Percentiles rank a stretch among this genome's conserved stretches.
phyloP scores from a whole-genome alignment of 2,329 filamentous ascomycete species.

The Chaetomium strumarium region DNA sequence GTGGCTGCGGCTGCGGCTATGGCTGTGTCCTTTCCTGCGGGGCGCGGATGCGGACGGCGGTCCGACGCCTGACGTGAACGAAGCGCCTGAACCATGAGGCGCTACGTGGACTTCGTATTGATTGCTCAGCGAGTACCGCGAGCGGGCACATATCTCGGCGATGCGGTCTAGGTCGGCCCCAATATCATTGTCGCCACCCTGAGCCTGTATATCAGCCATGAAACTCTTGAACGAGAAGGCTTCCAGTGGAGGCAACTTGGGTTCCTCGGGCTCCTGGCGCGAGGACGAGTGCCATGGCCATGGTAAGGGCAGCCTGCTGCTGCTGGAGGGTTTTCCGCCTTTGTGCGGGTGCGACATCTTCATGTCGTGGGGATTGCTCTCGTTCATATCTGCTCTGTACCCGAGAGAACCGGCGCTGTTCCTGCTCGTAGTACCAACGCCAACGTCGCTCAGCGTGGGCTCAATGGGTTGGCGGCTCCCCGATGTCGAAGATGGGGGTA shows the following conservation, averaged over 20 bases:
- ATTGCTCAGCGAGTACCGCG: slow-evolving; percentile 59
- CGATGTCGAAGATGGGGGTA: slow-evolving; percentile 23
- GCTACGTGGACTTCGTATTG: slow-evolving; percentile 61
- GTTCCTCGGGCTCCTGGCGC: slow-evolving; percentile 23
- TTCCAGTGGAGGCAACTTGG: slow-evolving; percentile 54
- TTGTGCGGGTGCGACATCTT: slow-evolving; percentile 40
- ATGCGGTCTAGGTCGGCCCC: slow-evolving; percentile 57
- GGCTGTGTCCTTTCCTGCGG: slow-evolving; percentile 18
- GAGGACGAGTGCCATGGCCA: slow-evolving; percentile 26
- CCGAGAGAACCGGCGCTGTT: neutral
- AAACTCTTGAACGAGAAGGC: slow-evolving; percentile 62
- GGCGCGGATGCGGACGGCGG: slow-evolving; percentile 15
- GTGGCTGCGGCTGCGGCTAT: slow-evolving; percentile 19
- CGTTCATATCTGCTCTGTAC: slow-evolving; percentile 1
- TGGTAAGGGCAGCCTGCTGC: slow-evolving; percentile 20
- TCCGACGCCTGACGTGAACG: slow-evolving; percentile 34
- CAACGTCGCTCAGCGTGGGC: slow-evolving; percentile 22
- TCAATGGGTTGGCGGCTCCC: slow-evolving; percentile 22
- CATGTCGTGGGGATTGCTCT: slow-evolving; percentile 20
- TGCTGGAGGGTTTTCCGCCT: slow-evolving; percentile 31
- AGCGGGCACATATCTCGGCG: slow-evolving; percentile 61
- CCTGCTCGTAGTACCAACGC: slow-evolving; percentile 10
- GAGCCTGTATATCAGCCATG: slow-evolving; percentile 49
- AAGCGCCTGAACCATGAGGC: slow-evolving; percentile 53
- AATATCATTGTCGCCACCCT: slow-evolving; percentile 41